Evolutionary conservation across 2,329 filamentous ascomycete species (phyloP).

Genomic region (Arthrobotrys megalospora): DNA sequence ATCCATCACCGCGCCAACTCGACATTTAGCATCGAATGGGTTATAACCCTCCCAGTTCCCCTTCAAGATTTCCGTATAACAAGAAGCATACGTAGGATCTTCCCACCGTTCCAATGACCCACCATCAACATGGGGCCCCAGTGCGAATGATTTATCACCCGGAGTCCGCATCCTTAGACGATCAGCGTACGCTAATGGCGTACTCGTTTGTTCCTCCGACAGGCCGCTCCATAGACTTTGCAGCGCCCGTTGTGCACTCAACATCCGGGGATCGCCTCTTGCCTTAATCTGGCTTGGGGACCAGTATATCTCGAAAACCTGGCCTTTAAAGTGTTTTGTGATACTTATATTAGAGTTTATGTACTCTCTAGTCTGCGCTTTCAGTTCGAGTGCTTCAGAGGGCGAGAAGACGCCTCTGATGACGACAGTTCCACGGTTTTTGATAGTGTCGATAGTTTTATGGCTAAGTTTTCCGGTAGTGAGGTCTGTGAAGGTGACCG

Average conservation of each 20-base stretch:
- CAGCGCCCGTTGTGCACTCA: constrained; percentile 75
- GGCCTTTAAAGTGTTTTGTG: constrained; percentile 77
- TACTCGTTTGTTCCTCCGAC: constrained; percentile 70
- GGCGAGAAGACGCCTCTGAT: constrained; percentile 77
- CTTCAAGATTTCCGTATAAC: constrained; percentile 81
- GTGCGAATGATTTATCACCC: constrained; percentile 78
- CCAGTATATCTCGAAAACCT: constrained; percentile 85
- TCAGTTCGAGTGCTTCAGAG: constrained; percentile 76
- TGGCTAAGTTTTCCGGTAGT: constrained; percentile 63
- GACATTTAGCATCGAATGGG: constrained; percentile 81
- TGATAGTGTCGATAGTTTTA: constrained; percentile 69
- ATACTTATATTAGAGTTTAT: constrained; percentile 74
- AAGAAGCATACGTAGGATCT: constrained; percentile 76
- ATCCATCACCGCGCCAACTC: constrained; percentile 79
- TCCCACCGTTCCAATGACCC: constrained; percentile 84
- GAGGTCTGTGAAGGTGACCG: constrained; percentile 72
- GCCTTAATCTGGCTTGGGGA: constrained; percentile 78
- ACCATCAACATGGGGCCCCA: constrained; percentile 81
- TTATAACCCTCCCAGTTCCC: constrained; percentile 87
- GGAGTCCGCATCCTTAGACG: constrained; percentile 80
- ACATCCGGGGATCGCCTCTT: constrained; percentile 76
- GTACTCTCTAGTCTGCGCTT: constrained; percentile 77
- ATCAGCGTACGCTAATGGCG: constrained; percentile 79
- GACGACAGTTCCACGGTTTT: constrained; percentile 76
- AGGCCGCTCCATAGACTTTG: constrained; percentile 76